Percentiles rank a stretch among this genome's conserved stretches.
Conservation (phyloP, 148 eudicot genomes). For the Silene conica region DNA sequence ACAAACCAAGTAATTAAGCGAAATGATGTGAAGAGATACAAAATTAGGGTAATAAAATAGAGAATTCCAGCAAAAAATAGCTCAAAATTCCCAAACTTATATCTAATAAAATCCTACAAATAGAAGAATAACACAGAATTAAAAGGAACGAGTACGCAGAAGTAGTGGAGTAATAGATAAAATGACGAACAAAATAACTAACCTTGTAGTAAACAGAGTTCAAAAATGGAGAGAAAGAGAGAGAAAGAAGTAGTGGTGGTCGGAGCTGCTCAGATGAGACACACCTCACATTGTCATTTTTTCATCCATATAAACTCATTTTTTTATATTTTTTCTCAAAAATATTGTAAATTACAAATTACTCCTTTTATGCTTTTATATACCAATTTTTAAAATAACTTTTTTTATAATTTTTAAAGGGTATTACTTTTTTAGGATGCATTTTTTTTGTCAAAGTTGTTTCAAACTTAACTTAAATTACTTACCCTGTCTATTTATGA, state of each 20-base stretch:
- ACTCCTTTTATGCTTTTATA: no score
- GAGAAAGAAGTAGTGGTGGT: neutral
- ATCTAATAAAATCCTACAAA: neutral
- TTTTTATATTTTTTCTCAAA: no score
- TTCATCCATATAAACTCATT: no score
- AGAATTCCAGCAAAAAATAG: neutral
- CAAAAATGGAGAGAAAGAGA: neutral
- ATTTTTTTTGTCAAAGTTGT: no score
- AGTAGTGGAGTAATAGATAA: neutral
- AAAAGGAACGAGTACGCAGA: neutral
- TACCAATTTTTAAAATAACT: no score
- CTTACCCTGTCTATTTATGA: no score
- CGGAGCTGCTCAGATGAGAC: no score
- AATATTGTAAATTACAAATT: no score
- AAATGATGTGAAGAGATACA: neutral
- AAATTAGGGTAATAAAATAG: neutral
- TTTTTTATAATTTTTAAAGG: no score
- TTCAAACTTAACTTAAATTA: no score
- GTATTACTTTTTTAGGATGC: no score
- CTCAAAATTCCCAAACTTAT: neutral
- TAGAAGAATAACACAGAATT: neutral
- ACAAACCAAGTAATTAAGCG: neutral
- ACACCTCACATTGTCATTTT: no score
- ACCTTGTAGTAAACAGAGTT: neutral
- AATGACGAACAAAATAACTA: neutral